Base-by-base conservation (phyloP, 2,329 filamentous ascomycete genomes). In the Raffaelea deltoideospora region DNA sequence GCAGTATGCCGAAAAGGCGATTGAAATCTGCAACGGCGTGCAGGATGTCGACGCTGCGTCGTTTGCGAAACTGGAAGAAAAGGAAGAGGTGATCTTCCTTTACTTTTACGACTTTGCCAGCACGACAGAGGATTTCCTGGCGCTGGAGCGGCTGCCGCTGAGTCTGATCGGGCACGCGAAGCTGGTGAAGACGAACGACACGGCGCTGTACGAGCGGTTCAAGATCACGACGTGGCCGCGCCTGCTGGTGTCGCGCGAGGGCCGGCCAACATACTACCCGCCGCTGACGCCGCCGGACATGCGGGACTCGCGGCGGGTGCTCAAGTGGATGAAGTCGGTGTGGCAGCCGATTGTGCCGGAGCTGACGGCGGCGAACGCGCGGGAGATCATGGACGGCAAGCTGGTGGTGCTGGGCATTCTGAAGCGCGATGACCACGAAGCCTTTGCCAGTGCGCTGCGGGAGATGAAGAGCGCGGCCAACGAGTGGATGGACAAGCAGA, bases 51-150 rank as follows among this genome's bases (percentile, higher is more conserved):
- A 87, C 50, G 76, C 78, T 10, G 70, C 67, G 19, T 65, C 70
- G 4, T 86, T 98, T 51, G 77, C 81, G 54, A 76, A 77, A 43
- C 64, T 98, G 49, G 88, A 98, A 56, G 72, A 90, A 63, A 88
- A 81, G 44, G 85, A 96, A 49, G 87, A 96, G 42, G 90, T 98
- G 43, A 79, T 96, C 37, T 98, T 98, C 57, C 63, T 94, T 46
- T 98, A 96, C 63, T 93, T 96, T 58, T 98, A 95, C 58, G 90
- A 98, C 53, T 78, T 93, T 48, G 90, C 90, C 11, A 95, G 88
- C 2, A 92, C 86, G 0, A 77, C 68, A 31, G 90, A 98, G 58
- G 90, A 98, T 53, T 94, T 98, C 51, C 67, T 70, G 48, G 87
- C 88, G 18, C 64, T 98, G 31, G 85, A 96, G 44, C 76, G 86